Evolutionary conservation across 768 basidiomycete genomes (phyloP).

Genomic region (Suillus discolor): DNA sequence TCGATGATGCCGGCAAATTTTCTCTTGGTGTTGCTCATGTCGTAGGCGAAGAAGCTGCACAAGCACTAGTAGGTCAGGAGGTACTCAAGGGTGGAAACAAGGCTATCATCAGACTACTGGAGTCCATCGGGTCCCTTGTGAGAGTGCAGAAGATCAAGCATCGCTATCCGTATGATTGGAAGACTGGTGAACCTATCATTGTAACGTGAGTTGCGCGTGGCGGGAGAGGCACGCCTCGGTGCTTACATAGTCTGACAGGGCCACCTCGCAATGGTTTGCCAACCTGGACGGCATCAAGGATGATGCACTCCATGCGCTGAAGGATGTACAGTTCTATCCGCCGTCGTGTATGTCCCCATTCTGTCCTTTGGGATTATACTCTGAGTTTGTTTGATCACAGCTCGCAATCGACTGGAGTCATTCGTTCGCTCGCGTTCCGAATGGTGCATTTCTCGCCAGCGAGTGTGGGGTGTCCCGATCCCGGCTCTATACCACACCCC

Average conservation of each 20-base stretch:
- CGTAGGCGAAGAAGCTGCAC: conserved; percentile 50
- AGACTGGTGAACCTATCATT: conserved; percentile 90
- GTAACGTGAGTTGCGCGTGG: conserved; percentile 61
- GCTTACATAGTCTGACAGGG: conserved; percentile 43
- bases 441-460: conserved; percentile 98
- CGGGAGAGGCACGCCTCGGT: neutral
- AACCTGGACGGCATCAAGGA: conserved; percentile 85
- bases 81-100: conserved; percentile 76
- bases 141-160: conserved; percentile 77
- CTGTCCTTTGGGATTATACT: neutral
- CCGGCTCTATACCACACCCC: conserved; percentile 76
- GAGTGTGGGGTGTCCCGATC: conserved; percentile 97
- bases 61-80: conserved; percentile 60
- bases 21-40: conserved; percentile 57
- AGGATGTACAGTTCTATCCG: conserved; percentile 77
- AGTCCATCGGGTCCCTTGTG: conserved; percentile 53
- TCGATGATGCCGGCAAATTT: conserved; percentile 77
- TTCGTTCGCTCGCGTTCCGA: conserved; percentile 89
- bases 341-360: conserved; percentile 54
- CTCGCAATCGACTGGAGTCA: conserved; percentile 84
- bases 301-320: conserved; percentile 67
- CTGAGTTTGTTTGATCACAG: conserved; percentile 39
- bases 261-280: conserved; percentile 98
- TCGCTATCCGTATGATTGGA: conserved; percentile 96
- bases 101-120: conserved; percentile 64